Evolutionary conservation across 2,329 filamentous ascomycete species (phyloP).

Genomic region (Phyllosticta ampelicida): DNA sequence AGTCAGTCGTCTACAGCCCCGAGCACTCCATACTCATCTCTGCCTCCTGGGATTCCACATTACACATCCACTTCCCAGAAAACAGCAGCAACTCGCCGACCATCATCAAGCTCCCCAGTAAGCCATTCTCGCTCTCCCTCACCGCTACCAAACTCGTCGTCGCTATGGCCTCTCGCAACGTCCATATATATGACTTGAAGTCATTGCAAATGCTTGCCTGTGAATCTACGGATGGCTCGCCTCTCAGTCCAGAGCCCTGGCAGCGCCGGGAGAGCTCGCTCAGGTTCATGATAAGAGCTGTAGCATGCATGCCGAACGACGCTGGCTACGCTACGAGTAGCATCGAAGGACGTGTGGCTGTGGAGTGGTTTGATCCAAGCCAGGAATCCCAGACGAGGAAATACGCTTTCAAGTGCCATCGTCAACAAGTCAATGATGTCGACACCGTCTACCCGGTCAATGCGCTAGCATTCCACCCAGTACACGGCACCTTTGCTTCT

Average conservation of each 20-base stretch:
- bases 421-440: slow-evolving; percentile 58
- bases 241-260: slow-evolving; percentile 61
- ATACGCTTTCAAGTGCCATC: slow-evolving; percentile 98
- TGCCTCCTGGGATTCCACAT: slow-evolving; percentile 83
- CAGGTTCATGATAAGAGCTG: slow-evolving; percentile 89
- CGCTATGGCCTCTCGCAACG: slow-evolving; percentile 86
- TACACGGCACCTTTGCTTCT: slow-evolving; percentile 74
- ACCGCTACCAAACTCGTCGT: slow-evolving; percentile 81
- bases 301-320: slow-evolving; percentile 94
- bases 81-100: slow-evolving; percentile 44
- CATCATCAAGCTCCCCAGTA: slow-evolving; percentile 63
- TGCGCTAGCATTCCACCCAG: slow-evolving; percentile 75
- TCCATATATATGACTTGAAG: slow-evolving; percentile 86
- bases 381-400: slow-evolving; percentile 80
- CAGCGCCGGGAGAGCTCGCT: slow-evolving; percentile 87
- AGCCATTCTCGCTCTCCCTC: slow-evolving; percentile 75
- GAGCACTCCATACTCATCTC: slow-evolving; percentile 72
- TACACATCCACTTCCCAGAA: slow-evolving; percentile 68
- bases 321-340: slow-evolving; percentile 84
- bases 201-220: slow-evolving; percentile 49
- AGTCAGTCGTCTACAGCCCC: slow-evolving; percentile 71
- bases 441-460: slow-evolving; percentile 91
- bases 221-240: slow-evolving; percentile 34
- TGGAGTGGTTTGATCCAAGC: slow-evolving; percentile 95
- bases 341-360: slow-evolving; percentile 90